phyloP scores from a whole-genome alignment of 2,329 filamentous ascomycete genomes.

The Verticillium longisporum region DNA sequence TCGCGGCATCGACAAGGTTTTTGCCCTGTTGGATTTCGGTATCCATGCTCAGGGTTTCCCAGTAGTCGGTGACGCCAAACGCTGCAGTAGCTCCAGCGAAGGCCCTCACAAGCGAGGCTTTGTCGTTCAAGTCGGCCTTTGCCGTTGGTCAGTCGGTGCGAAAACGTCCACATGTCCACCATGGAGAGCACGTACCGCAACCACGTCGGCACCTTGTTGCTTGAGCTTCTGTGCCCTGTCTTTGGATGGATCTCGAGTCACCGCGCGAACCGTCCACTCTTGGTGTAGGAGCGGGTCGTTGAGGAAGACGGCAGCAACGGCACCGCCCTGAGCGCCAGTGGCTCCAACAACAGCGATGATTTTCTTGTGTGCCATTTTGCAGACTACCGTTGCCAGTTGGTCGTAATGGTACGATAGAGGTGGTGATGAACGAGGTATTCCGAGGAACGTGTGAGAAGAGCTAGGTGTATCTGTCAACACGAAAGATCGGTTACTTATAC shows the following conservation, averaged over 20 bases:
- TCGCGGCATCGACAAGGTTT: conserved; percentile 37
- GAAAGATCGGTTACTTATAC: too few species aligned
- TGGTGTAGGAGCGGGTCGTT: conserved; percentile 32
- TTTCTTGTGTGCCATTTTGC: too few species aligned
- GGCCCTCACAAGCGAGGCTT: conserved; percentile 33
- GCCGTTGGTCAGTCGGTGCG: neutral
- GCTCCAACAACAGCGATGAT: conserved; percentile 51
- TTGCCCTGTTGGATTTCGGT: conserved; percentile 38
- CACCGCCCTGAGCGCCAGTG: conserved; percentile 55
- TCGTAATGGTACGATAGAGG: too few species aligned
- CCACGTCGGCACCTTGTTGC: conserved; percentile 46
- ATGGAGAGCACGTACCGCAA: conserved; percentile 25
- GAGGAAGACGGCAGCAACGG: conserved; percentile 37
- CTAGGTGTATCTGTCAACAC: too few species aligned
- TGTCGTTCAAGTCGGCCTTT: conserved; percentile 42
- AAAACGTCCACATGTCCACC: neutral
- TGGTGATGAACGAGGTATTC: too few species aligned
- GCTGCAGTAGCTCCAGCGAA: conserved; percentile 39
- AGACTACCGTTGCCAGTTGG: too few species aligned
- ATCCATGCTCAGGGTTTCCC: conserved; percentile 33
- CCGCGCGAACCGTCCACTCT: conserved; percentile 44
- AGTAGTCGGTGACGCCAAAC: conserved; percentile 46
- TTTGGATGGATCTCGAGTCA: conserved; percentile 44
- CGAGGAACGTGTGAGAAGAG: too few species aligned
- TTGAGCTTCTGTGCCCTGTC: too few species aligned